Evolutionary conservation across 2,329 filamentous ascomycete genomes (phyloP), one percentile per base, ranked within the genome.

Genomic region (Hypoxylon sp.): DNA sequence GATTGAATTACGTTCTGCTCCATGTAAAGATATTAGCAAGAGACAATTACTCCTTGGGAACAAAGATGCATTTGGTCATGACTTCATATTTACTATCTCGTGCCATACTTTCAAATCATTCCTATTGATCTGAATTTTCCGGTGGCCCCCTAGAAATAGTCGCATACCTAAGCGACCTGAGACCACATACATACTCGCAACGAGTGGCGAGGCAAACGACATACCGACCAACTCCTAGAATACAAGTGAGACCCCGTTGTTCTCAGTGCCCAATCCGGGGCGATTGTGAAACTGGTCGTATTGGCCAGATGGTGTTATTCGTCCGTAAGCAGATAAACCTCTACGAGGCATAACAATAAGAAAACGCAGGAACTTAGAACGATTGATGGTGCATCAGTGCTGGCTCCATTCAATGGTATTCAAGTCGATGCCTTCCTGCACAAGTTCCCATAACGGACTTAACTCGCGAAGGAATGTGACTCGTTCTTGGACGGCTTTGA

Each of bases 401-500:
- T 98, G 94, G 79, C 92, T 97, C 96, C 96, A 99, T 82, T 99
- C 91, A 76, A 99, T 99, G 47, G 93, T 97, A 82, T 97, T 93
- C 73, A 99, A 83, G 78, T 97, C 96, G 71, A 99, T 89, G 15
- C 96, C 96, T 80, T 99, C 96, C 82, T 99, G 96, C 11, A 99
- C 96, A 72, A 99, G 83, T 82, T 99, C 96, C 96, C 96, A 99
- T 63, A 99, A 83, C 42, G 96, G 96, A 79, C 94, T 98, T 73
- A 99, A 85, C 83, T 99, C 96, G 75, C 96, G 89, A 76, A 99
- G 84, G 86, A 98, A 98, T 15, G 89, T 92, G 47, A 99, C 96
- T 57, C 96, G 89, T 79, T 97, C 93, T 79, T 88, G 88, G 0
- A 99, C 96, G 0, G 96, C 95, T 83, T 97, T 96, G 64, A 99